Conservation (phyloP, 164 flowering plant species). For the Berberis vulgaris region DNA sequence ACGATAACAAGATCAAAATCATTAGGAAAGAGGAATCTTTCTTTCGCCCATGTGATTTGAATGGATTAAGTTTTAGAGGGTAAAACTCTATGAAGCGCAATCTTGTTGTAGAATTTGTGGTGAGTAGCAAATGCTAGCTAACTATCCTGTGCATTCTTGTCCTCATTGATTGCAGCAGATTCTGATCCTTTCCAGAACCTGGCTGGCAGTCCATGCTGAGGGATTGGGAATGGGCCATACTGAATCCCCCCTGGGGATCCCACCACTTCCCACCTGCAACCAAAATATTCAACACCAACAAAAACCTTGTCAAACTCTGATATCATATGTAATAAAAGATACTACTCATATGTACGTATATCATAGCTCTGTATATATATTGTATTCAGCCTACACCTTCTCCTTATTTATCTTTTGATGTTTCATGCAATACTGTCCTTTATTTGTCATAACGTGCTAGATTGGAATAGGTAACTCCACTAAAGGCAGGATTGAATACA, state of each 20-base stretch:
- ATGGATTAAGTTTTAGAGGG: constrained; percentile 2
- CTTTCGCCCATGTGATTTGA: background rate
- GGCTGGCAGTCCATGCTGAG: constrained; percentile 63
- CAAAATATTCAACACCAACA: constrained; percentile 2
- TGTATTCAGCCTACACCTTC: too few relatives aligned
- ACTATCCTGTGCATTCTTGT: constrained; percentile 2
- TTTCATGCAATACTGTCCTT: too few relatives aligned
- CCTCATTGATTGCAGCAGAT: background rate
- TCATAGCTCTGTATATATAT: too few relatives aligned
- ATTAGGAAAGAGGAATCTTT: constrained; percentile 6
- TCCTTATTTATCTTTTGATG: too few relatives aligned
- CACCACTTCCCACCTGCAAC: constrained; percentile 59
- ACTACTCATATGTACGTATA: background rate
- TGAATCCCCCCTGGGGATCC: constrained; percentile 50
- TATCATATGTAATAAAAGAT: background rate
- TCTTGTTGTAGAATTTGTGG: background rate
- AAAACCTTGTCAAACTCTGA: background rate
- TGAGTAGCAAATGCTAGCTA: constrained; percentile 2
- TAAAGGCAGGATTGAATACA: too few relatives aligned
- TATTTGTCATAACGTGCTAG: too few relatives aligned
- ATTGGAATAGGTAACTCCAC: too few relatives aligned
- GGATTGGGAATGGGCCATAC: constrained; percentile 73
- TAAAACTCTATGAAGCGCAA: background rate
- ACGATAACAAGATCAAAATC: constrained; percentile 2
- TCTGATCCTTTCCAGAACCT: constrained; percentile 48